Percentiles rank a stretch among this genome's conserved stretches.
Conservation (phyloP, 1,139 yeast species). For the Yamadazyma pseudoaaseri region DNA sequence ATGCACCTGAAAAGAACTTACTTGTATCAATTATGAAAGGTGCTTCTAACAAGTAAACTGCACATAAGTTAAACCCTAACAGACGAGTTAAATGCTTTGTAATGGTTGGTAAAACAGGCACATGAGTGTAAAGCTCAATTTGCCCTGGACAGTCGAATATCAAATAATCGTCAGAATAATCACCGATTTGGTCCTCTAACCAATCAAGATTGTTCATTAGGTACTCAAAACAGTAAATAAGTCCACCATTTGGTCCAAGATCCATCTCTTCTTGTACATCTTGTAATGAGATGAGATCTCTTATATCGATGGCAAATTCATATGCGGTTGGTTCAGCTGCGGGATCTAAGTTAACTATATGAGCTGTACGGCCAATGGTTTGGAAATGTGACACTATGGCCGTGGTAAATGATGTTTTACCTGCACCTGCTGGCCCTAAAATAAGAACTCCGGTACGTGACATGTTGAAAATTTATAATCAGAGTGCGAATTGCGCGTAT, state of each 20-base stretch:
- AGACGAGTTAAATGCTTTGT: conserved; percentile 79
- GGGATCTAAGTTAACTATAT: conserved; percentile 92
- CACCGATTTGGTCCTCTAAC: conserved; percentile 95
- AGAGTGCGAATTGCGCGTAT: not conserved
- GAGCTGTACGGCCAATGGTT: conserved; percentile 87
- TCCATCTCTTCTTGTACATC: conserved; percentile 98
- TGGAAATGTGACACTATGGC: conserved; percentile 86
- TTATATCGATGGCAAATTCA: conserved; percentile 89
- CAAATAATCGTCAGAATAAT: conserved; percentile 86
- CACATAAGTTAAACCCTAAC: conserved; percentile 84
- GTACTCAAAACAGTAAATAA: conserved; percentile 88
- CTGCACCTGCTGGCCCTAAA: conserved; percentile 97
- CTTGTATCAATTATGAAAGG: conserved; percentile 88
- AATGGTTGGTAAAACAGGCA: conserved; percentile 87
- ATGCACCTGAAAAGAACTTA: conserved; percentile 91
- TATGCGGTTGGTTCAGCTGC: conserved; percentile 94
- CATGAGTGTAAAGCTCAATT: conserved; percentile 91
- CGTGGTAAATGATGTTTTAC: conserved; percentile 89
- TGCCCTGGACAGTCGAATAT: conserved; percentile 99
- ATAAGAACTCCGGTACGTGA: conserved; percentile 95
- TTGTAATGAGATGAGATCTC: conserved; percentile 85
- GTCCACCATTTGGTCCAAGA: conserved; percentile 94
- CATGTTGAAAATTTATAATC: conserved; percentile 42
- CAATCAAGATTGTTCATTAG: conserved; percentile 88
- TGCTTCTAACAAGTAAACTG: conserved; percentile 88